phyloP scores from a whole-genome alignment of 805 yeast genomes.

The Saccharomyces cerevisiae region DNA sequence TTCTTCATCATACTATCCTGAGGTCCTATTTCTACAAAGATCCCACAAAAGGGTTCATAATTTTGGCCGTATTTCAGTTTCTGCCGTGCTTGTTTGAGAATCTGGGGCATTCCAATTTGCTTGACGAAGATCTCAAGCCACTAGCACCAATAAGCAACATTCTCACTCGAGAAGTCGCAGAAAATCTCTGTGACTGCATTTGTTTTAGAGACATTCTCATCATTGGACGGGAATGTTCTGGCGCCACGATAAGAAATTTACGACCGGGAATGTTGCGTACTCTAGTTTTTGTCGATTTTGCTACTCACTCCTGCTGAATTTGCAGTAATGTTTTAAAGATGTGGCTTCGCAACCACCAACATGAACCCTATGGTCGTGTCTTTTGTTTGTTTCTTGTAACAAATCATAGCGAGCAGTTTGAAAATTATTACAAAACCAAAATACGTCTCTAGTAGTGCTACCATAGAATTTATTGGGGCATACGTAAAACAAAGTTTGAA shows the following conservation, averaged over 20 bases:
- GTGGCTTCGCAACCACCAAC: constrained; percentile 41
- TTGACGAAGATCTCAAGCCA: constrained; percentile 39
- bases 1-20: constrained; percentile 98
- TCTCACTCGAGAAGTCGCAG: constrained; percentile 96
- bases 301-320: constrained; percentile 97
- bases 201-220: constrained; percentile 75
- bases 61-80: too few species aligned
- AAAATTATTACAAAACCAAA: background rate
- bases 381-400: background rate
- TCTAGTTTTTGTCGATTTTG: constrained; percentile 88
- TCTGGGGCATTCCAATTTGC: constrained; percentile 18
- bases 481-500: constrained; percentile 33
- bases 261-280: constrained; percentile 98
- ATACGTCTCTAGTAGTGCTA: background rate
- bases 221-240: constrained; percentile 86
- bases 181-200: constrained; percentile 88
- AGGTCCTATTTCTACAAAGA: constrained; percentile 98
- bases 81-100: constrained; percentile 37
- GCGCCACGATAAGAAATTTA: constrained; percentile 96
- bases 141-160: constrained; percentile 85
- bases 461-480: background rate
- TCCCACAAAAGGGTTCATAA: constrained; percentile 23
- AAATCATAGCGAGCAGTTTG: background rate
- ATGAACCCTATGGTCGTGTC: too few species aligned
- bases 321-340: constrained; percentile 88